A percentile compares a stretch with the other conserved stretches of the same genome.
Conservation (phyloP, 2,329 filamentous ascomycete species). For the Boeremia exigua region DNA sequence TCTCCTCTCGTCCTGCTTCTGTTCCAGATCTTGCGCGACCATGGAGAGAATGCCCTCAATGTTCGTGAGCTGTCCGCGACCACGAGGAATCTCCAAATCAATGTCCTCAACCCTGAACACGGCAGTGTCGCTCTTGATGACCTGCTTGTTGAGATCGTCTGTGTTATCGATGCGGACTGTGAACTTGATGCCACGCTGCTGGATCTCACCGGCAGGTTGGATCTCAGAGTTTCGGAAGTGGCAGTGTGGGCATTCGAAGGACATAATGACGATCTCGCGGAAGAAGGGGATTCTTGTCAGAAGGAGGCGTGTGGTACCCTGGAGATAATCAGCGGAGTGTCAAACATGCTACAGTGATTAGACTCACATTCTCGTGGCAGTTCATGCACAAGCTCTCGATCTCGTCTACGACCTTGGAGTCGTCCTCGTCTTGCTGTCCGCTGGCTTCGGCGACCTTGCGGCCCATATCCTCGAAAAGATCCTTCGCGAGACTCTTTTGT, state of each 20-base stretch:
- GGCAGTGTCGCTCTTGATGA: conserved; percentile 91
- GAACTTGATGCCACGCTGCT: conserved; percentile 85
- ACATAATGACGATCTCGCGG: conserved; percentile 96
- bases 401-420: conserved; percentile 58
- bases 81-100: conserved; percentile 90
- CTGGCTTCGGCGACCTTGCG: conserved; percentile 54
- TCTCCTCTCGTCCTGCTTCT: conserved; percentile 83
- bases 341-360: not conserved
- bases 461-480: conserved; percentile 61
- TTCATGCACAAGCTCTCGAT: conserved; percentile 63
- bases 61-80: conserved; percentile 90
- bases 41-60: conserved; percentile 84
- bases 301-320: conserved; percentile 86
- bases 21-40: conserved; percentile 79
- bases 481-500: conserved; percentile 50
- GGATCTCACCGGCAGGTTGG: conserved; percentile 88
- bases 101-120: conserved; percentile 87
- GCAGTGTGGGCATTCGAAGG: conserved; percentile 91
- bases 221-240: conserved; percentile 90
- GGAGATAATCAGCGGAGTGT: conserved; percentile 20
- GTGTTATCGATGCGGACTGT: conserved; percentile 76
- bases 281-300: conserved; percentile 96
- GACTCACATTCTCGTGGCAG: conserved; percentile 56
- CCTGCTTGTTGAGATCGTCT: conserved; percentile 80
- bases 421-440: conserved; percentile 43